Conservation (phyloP, 106 monocot species). For the Platanthera guangdongensis region DNA sequence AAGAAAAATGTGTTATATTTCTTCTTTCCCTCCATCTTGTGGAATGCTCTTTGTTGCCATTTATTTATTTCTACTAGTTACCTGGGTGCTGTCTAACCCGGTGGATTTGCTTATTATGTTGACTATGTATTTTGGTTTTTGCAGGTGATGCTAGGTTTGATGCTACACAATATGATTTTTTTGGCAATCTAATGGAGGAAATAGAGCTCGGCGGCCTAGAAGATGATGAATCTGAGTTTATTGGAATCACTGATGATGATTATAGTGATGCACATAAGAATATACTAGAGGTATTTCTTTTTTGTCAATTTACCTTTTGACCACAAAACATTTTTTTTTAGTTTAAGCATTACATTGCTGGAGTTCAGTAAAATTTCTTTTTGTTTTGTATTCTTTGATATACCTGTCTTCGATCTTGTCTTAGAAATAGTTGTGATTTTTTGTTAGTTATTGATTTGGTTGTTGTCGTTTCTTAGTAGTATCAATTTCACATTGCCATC, state of each 20-base stretch:
- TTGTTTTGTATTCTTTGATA: neutral
- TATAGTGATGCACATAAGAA: constrained; percentile 4
- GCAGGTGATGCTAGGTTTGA: constrained; percentile 17
- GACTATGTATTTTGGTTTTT: neutral
- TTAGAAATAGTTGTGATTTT: neutral
- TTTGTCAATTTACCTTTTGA: neutral
- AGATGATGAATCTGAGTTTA: constrained; percentile 15
- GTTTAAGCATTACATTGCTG: neutral
- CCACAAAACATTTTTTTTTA: neutral
- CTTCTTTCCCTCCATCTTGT: neutral
- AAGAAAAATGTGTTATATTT: neutral
- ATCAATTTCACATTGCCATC: neutral
- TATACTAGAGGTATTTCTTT: neutral
- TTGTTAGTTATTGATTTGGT: neutral
- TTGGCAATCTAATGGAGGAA: constrained; percentile 9
- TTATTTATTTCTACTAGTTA: neutral
- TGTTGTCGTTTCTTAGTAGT: neutral
- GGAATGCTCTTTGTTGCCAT: neutral
- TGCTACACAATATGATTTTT: constrained; percentile 17
- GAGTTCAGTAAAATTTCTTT: neutral
- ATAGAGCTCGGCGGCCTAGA: constrained; percentile 13
- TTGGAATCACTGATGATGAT: constrained; percentile 27
- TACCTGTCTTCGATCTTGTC: neutral
- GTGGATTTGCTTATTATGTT: neutral
- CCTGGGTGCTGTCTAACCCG: neutral